Evolutionary conservation across 345 rosid species (phyloP), one percentile per base, ranked within the genome.

Genomic region (Rhizophora apiculata): DNA sequence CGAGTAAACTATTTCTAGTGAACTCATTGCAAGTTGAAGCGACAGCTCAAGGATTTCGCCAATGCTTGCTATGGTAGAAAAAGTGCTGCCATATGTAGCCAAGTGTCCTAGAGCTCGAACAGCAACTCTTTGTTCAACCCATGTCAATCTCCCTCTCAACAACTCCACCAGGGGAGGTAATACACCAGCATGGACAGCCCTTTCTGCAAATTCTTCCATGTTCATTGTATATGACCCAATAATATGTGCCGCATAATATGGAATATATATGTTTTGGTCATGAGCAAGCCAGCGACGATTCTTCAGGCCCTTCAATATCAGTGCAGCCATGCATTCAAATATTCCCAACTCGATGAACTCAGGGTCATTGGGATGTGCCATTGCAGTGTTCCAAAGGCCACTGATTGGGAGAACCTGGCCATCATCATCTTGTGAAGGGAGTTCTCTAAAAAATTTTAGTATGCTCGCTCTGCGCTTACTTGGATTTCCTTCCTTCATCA

Each of bases 51-150:
- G 99, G 63, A 92, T 89, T 87, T 96, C 99, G 5, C 85, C 84
- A 8, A 88, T 95, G 72, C 78, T 84, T n/a, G 97, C 91, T 73
- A 96, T 82, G 10, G 96, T 71, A 29, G 94, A 81, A 60, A 96
- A 92, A 27, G 99, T 90, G 64, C 86, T 88, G 0, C 93, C 68
- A 71, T 96, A 96, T 20, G 99, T 96, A 76, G 99, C 98, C 82
- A 96, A 79, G 72, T 96, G 99, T 20, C 99, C 98, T 51, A 96
- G 65, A 69, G 99, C 99, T 59, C 99, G 88, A 20, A 96, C 93
- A n/a, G 96, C 99, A 29, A 96, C 99, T 86, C 99, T 82, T 64
- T 92, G 99, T 61, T 96, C 99, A 5, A 96, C 99, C 99, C 99
- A 96, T 54, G 99, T 96, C 72, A 96, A 81, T 71, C 96, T 90